Evolutionary conservation across 371 early-diverging fungal genomes (phyloP), one percentile per base, ranked within the genome.

Genomic region (Lichtheimia ornata): DNA sequence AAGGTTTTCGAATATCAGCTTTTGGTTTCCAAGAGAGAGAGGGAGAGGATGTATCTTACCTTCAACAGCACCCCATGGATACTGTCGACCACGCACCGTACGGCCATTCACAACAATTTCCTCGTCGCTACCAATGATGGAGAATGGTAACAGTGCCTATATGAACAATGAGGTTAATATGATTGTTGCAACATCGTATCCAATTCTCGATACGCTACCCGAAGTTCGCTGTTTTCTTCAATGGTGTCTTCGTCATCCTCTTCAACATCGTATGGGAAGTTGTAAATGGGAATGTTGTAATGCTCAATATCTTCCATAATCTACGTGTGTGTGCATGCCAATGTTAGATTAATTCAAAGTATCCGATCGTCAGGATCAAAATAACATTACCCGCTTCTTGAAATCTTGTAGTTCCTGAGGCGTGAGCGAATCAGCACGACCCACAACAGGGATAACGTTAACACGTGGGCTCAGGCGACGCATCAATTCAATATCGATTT

Each of bases 1-100:
- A 55, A 14, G 7, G 14, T 22, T 15, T 18, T 47, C 11, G 17
- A 5, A 47, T 17, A n/a, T 47, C 47, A 47, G 35, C 11, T 11
- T 35, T 35, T 9, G 9, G 1, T 11, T 11, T 7, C 28, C 28
- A 5, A 28, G 11, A 35, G 11, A 35, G 35, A 35, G 9, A 35
- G 35, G 9, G 9, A 9, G 35, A 18, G 47, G 11, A 47, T 22
- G 20, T 15, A 24, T 42, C 50, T 50, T 69, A 79, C 79, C 78
- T 77, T 98, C 97, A 40, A 99, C 96, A 55, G 95, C 86, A 66
- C 99, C 99, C 99, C 99, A 99, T 15, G 97, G 97, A 73, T 99
- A 99, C 68, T 91, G 94, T 55, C 99, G 88, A 57, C 97, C 99
- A 50, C 99, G 89, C 35, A 97, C 88, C 17, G 74, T 65, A 53